These are phyloP conservation scores for Lactarius akahatsu DNA, from an alignment of 768 basidiomycete genomes.

Conservation along the genomic window DNA sequence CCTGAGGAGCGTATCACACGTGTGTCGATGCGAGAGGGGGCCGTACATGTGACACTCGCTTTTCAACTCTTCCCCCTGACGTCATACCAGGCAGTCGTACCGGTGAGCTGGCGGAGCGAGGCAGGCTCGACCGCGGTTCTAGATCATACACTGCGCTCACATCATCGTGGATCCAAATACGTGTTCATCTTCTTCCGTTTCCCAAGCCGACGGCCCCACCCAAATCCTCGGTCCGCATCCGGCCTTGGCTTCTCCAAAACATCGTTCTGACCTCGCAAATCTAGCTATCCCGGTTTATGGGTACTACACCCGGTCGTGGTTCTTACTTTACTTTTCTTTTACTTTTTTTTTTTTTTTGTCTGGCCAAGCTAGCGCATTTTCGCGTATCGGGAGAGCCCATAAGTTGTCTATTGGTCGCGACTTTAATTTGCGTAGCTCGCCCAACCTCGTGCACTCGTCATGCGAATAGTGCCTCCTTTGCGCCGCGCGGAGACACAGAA, in stretches of 20 bases:
- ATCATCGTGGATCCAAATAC: conserved; percentile 1
- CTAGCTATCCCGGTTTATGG: background rate
- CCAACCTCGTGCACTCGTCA: conserved; percentile 1
- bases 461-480: background rate
- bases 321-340: too few species aligned
- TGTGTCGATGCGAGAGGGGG: background rate
- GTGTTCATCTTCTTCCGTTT: background rate
- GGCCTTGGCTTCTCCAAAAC: too few species aligned
- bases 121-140: background rate
- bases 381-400: background rate
- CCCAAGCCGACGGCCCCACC: background rate
- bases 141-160: background rate
- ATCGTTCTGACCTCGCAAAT: too few species aligned
- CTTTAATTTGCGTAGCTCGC: background rate
- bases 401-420: background rate
- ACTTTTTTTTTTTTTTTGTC: too few species aligned
- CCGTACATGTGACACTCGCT: background rate
- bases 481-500: background rate
- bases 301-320: too few species aligned
- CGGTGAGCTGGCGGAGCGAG: background rate
- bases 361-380: too few species aligned
- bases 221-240: background rate
- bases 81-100: background rate
- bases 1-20: background rate
- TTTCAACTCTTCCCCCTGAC: background rate